These are phyloP conservation scores for Syzygium oleosum DNA, from an alignment of 345 rosid species.

Conservation along the genomic window DNA sequence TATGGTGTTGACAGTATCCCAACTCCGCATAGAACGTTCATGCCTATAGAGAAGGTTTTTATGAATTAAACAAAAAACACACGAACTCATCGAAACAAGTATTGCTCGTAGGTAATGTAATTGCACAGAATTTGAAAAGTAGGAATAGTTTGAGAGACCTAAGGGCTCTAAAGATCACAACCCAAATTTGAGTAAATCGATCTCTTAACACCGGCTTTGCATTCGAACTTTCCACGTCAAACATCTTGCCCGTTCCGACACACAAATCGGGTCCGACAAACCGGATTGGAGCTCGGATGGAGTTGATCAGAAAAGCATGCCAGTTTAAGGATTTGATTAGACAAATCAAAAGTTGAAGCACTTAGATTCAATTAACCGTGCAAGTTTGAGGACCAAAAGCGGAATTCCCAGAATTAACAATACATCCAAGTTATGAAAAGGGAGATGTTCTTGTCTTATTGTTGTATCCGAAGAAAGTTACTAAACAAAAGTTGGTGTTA, in stretches of 20 bases:
- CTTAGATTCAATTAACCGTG: not conserved
- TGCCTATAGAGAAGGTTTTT: conserved; percentile 28
- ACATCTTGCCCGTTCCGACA: not conserved
- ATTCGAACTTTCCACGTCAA: not conserved
- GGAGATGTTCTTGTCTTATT: not conserved
- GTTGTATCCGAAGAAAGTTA: not conserved
- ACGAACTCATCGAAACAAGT: not conserved
- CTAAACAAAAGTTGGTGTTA: not conserved
- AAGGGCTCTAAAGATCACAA: not conserved
- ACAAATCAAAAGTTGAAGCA: not conserved
- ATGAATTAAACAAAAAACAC: not conserved
- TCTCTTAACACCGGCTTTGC: not conserved
- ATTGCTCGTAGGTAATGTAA: not conserved
- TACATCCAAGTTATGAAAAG: not conserved
- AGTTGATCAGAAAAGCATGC: not conserved
- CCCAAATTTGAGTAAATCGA: not conserved
- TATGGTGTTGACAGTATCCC: conserved; percentile 88
- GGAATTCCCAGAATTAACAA: not conserved
- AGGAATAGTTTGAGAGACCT: not conserved
- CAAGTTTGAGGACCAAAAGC: not conserved
- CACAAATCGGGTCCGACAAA: not conserved
- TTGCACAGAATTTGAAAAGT: not conserved
- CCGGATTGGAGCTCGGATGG: not conserved
- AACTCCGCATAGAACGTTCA: conserved; percentile 94
- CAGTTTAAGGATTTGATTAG: not conserved